These are phyloP conservation scores for Paramecium octaurelia DNA, from an alignment of 73 alveolate genomes.

Conservation along the genomic window DNA sequence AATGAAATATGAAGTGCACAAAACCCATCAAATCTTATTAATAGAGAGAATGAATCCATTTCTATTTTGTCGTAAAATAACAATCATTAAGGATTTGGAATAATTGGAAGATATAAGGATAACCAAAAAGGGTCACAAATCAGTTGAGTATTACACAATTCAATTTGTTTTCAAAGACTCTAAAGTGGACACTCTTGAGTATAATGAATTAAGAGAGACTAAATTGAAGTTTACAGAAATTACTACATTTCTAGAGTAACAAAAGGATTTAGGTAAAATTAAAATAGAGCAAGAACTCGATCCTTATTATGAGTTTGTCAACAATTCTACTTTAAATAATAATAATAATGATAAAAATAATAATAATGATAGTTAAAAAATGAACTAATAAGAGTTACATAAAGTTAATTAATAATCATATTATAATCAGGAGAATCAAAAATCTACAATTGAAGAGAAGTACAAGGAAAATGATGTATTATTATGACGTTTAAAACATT, in stretches of 20 bases:
- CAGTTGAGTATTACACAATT: not conserved
- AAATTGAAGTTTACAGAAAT: slow-evolving; percentile 44
- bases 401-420: not conserved
- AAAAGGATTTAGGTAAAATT: not conserved
- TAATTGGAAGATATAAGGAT: not conserved
- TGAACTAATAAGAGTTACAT: not conserved
- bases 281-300: not conserved
- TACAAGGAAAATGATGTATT: not conserved
- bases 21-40: not conserved
- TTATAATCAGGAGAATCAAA: not conserved
- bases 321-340: not conserved
- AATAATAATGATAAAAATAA: not conserved
- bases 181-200: not conserved
- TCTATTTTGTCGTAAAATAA: not conserved
- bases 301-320: not conserved
- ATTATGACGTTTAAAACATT: not conserved
- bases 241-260: not conserved
- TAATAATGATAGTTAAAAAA: not conserved
- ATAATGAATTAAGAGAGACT: not conserved
- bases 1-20: not conserved
- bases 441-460: not conserved
- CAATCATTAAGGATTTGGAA: slow-evolving; percentile 26
- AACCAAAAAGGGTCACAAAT: slow-evolving; percentile 18
- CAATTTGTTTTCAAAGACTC: not conserved
- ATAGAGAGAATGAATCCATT: slow-evolving; percentile 26